Evolutionary conservation across 1,139 yeast genomes (phyloP).

Genomic region (Zygosaccharomyces pseudobailii): DNA sequence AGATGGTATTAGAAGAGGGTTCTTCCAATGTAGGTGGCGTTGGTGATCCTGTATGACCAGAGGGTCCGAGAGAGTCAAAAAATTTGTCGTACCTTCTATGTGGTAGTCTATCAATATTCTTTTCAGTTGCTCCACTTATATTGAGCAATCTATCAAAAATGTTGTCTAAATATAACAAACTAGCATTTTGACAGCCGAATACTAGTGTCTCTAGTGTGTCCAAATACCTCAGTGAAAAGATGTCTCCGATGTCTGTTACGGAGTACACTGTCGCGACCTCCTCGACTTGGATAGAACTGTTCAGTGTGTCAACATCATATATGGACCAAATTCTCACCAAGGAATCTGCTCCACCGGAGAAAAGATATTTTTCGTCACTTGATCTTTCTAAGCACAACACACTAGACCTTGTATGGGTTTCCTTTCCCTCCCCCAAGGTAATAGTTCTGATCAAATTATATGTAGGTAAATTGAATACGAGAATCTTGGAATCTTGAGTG

Average conservation of each 20-base stretch:
- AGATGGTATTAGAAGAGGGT: slow-evolving; percentile 6
- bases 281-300: slow-evolving; percentile 25
- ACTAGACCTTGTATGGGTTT: slow-evolving; percentile 54
- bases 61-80: slow-evolving; percentile 87
- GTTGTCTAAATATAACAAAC: slow-evolving; percentile 64
- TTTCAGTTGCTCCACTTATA: slow-evolving; percentile 12
- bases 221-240: slow-evolving; percentile 76
- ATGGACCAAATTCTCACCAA: slow-evolving; percentile 81
- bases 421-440: slow-evolving; percentile 23
- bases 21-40: slow-evolving; percentile 2
- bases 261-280: slow-evolving; percentile 74
- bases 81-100: slow-evolving; percentile 78
- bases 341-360: slow-evolving; percentile 90
- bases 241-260: slow-evolving; percentile 85
- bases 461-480: slow-evolving; percentile 64
- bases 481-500: slow-evolving; percentile 82
- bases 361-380: slow-evolving; percentile 55
- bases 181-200: slow-evolving; percentile 90
- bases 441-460: slow-evolving; percentile 41
- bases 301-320: slow-evolving; percentile 18
- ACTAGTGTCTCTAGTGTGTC: slow-evolving; percentile 56
- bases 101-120: slow-evolving; percentile 47
- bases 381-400: slow-evolving; percentile 64
- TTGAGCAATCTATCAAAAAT: slow-evolving; percentile 27
- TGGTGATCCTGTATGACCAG: slow-evolving; percentile 43